Conservation (phyloP, 2,329 filamentous ascomycete genomes). For the Botrytis cinerea region DNA sequence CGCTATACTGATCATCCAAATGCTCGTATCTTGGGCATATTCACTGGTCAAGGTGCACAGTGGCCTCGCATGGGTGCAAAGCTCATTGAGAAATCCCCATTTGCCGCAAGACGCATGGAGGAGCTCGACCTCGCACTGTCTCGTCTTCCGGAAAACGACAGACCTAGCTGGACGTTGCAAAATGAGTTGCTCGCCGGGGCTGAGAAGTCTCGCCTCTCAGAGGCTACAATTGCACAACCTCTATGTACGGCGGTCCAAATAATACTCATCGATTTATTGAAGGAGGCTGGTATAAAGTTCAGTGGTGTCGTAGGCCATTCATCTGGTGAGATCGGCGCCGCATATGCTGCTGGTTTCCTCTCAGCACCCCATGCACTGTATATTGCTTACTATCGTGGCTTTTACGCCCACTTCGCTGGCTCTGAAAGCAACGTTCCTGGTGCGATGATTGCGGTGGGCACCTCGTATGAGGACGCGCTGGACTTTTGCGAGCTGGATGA, state of each 20-base stretch:
- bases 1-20: too few species aligned
- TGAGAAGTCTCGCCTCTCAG: conserved; percentile 42
- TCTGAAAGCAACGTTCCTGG: conserved; percentile 26
- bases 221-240: conserved; percentile 40
- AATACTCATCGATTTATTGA: conserved; percentile 47
- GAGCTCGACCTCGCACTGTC: conserved; percentile 19
- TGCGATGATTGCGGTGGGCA: conserved; percentile 36
- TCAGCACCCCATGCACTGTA: conserved; percentile 39
- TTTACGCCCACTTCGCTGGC: conserved; percentile 26
- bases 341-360: conserved; percentile 45
- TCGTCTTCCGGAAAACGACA: conserved; percentile 16
- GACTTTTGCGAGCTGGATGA: conserved; percentile 25
- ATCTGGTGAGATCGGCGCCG: conserved; percentile 34
- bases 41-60: conserved; percentile 31
- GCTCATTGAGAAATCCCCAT: conserved; percentile 34
- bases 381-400: conserved; percentile 30
- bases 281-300: conserved; percentile 45
- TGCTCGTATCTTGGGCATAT: conserved; percentile 10
- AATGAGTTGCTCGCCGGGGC: conserved; percentile 43
- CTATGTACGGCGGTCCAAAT: conserved; percentile 51
- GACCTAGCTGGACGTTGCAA: conserved; percentile 29
- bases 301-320: conserved; percentile 48
- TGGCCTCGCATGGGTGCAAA: conserved; percentile 28
- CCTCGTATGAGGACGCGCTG: conserved; percentile 29
- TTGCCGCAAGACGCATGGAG: conserved; percentile 22